Conservation (phyloP, 2,329 filamentous ascomycete genomes). For the Cladophialophora exuberans region DNA sequence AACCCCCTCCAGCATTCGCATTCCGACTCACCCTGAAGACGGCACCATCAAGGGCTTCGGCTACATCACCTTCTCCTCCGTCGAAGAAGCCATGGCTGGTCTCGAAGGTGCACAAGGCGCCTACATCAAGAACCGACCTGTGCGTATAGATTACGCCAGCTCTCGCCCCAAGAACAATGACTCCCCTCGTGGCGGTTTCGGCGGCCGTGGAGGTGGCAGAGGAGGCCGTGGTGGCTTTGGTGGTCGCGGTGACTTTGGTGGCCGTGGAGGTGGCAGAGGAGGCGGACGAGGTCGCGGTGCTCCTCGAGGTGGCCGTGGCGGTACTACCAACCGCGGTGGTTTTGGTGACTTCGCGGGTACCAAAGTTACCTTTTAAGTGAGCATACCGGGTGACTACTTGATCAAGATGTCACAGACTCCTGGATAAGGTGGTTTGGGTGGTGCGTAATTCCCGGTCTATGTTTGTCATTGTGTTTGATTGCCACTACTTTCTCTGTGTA, state of each 20-base stretch:
- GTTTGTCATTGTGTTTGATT: not conserved
- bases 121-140: conserved; percentile 70
- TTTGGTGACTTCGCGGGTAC: conserved; percentile 73
- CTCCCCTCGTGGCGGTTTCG: conserved; percentile 40
- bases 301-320: conserved; percentile 49
- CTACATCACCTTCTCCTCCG: conserved; percentile 79
- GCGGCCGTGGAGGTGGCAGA: conserved; percentile 54
- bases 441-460: too few species aligned
- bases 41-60: conserved; percentile 90
- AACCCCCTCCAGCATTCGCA: conserved; percentile 75
- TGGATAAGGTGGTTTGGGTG: conserved; percentile 7
- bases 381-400: conserved; percentile 9
- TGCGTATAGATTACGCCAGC: conserved; percentile 82
- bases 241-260: conserved; percentile 49
- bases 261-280: conserved; percentile 48
- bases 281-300: conserved; percentile 47
- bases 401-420: not conserved
- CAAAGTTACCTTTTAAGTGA: conserved; percentile 70
- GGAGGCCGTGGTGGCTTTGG: conserved; percentile 58
- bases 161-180: conserved; percentile 63
- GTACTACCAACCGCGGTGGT: conserved; percentile 56
- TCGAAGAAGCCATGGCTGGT: conserved; percentile 81
- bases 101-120: conserved; percentile 71
- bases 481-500: not conserved
- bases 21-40: conserved; percentile 84